Percentiles rank a stretch among this genome's conserved stretches.
These are phyloP conservation scores for Fusarium sp. DNA, from an alignment of 2,329 filamentous ascomycete genomes.

Conservation along the genomic window DNA sequence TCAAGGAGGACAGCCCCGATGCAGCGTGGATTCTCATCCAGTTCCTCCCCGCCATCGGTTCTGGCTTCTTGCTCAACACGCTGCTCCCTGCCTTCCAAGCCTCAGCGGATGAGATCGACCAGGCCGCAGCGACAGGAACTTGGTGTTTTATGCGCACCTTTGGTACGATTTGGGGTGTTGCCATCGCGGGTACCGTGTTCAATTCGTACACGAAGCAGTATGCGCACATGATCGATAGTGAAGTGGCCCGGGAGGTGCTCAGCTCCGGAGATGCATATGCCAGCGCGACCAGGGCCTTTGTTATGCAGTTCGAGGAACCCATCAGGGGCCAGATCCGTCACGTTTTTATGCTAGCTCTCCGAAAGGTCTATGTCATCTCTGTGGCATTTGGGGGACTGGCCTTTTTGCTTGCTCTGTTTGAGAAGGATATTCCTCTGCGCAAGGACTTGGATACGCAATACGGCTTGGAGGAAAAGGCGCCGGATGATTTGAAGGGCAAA, in stretches of 20 bases:
- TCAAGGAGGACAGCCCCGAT: slow-evolving; percentile 47
- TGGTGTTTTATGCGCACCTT: slow-evolving; percentile 59
- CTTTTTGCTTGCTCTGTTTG: slow-evolving; percentile 41
- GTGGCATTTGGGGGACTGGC: slow-evolving; percentile 35
- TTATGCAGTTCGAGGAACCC: slow-evolving; percentile 32
- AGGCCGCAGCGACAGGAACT: slow-evolving; percentile 50
- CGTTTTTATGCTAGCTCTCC: slow-evolving; percentile 41
- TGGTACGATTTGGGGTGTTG: slow-evolving; percentile 59
- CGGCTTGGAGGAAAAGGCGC: slow-evolving; percentile 35
- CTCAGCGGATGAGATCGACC: slow-evolving; percentile 48
- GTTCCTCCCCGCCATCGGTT: slow-evolving; percentile 53
- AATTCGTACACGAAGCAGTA: slow-evolving; percentile 43
- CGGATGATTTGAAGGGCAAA: background rate
- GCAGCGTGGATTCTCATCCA: slow-evolving; percentile 56
- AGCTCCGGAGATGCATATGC: slow-evolving; percentile 45
- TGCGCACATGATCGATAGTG: slow-evolving; percentile 37
- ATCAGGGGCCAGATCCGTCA: slow-evolving; percentile 38
- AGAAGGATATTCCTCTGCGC: slow-evolving; percentile 42
- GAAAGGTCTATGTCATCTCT: slow-evolving; percentile 40
- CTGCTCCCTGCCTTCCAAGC: slow-evolving; percentile 59
- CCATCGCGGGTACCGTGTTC: slow-evolving; percentile 58
- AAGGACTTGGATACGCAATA: slow-evolving; percentile 45
- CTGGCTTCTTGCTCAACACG: slow-evolving; percentile 56
- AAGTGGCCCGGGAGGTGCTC: slow-evolving; percentile 26
- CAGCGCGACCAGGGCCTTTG: slow-evolving; percentile 41